Percentiles rank a stretch among this genome's conserved stretches.
Conservation (phyloP, 2,329 filamentous ascomycete species). For the Rutstroemia sp. region DNA sequence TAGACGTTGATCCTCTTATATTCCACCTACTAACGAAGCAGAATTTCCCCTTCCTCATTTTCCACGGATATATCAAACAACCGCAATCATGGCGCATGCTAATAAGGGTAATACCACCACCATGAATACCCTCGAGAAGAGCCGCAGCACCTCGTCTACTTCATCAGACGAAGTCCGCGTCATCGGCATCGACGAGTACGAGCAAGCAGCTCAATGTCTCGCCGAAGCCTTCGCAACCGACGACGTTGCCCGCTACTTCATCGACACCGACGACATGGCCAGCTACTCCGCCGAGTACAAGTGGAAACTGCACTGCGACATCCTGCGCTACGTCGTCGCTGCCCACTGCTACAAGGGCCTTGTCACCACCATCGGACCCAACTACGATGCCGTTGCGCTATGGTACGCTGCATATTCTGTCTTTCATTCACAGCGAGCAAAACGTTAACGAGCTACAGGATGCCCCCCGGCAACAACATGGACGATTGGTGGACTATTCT, state of each 20-base stretch:
- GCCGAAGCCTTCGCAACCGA: conserved; percentile 73
- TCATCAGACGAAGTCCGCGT: conserved; percentile 52
- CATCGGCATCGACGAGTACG: conserved; percentile 59
- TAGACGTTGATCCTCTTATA: conserved; percentile 3
- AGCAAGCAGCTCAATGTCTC: conserved; percentile 62
- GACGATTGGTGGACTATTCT: conserved; percentile 67
- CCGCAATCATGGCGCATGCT: conserved; percentile 29
- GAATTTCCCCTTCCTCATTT: neutral
- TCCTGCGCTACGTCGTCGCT: conserved; percentile 71
- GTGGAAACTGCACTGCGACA: conserved; percentile 69
- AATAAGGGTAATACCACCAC: conserved; percentile 29
- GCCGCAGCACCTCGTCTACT: conserved; percentile 21
- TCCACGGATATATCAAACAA: neutral
- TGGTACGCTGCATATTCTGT: conserved; percentile 48
- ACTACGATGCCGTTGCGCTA: conserved; percentile 71
- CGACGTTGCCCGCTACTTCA: conserved; percentile 65
- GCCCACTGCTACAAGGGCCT: conserved; percentile 68
- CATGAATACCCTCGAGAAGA: conserved; percentile 24
- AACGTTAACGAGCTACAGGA: conserved; percentile 39
- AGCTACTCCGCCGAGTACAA: conserved; percentile 57
- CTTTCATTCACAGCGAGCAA: neutral
- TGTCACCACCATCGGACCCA: conserved; percentile 65
- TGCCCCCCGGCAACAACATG: conserved; percentile 66
- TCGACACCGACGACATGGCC: conserved; percentile 62
- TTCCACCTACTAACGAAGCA: conserved; percentile 5